Evolutionary conservation across 106 monocot genomes (phyloP).

Genomic region (Narthecium ossifragum): DNA sequence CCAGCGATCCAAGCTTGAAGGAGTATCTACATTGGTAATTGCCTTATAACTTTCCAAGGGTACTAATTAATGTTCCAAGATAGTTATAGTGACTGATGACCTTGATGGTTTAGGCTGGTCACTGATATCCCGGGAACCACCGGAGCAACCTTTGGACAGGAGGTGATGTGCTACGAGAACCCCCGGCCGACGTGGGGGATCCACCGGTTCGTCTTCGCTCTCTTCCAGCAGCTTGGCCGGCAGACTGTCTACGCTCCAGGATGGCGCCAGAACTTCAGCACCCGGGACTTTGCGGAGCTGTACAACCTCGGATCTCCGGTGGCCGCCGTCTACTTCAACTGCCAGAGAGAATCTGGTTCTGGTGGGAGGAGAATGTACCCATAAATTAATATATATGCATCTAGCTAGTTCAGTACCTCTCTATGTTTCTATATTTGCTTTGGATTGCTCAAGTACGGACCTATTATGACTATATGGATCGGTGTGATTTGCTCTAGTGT

Average conservation of each 20-base stretch:
- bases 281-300: constrained; percentile 34
- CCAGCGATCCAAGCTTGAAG: constrained; percentile 29
- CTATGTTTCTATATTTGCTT: too few species aligned
- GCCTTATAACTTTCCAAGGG: background rate
- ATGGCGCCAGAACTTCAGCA: constrained; percentile 59
- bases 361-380: constrained; percentile 26
- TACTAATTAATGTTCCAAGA: background rate
- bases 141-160: constrained; percentile 45
- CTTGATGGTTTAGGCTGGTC: constrained; percentile 53
- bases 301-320: constrained; percentile 54
- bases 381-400: too few species aligned
- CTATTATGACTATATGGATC: too few species aligned
- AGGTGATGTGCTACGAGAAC: constrained; percentile 70
- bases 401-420: too few species aligned
- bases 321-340: constrained; percentile 46
- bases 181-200: constrained; percentile 65
- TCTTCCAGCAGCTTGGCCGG: constrained; percentile 60
- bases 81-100: background rate
- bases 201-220: constrained; percentile 67
- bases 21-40: constrained; percentile 49
- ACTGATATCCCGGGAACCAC: constrained; percentile 86
- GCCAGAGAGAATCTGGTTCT: constrained; percentile 50
- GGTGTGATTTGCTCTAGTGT: too few species aligned
- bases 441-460: too few species aligned
- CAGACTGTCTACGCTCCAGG: constrained; percentile 46